Evolutionary conservation across 2,329 filamentous ascomycete genomes (phyloP).

Genomic region (Epichloe sibirici): DNA sequence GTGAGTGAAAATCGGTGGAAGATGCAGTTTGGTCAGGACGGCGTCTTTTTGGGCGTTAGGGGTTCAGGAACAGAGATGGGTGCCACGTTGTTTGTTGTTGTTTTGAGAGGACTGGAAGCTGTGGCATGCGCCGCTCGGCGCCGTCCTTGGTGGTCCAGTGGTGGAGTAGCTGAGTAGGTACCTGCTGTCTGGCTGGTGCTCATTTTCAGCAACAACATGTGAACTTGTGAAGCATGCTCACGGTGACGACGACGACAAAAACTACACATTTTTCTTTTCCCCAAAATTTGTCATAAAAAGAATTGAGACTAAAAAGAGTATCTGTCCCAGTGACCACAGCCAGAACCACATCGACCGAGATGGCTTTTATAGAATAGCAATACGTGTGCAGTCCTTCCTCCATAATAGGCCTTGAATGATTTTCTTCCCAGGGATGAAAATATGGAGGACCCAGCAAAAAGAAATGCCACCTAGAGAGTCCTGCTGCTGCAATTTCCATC

Average conservation of each 20-base stretch:
- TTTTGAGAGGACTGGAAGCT: not conserved
- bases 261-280: not conserved
- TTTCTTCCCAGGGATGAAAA: constrained; percentile 1
- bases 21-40: not conserved
- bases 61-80: not conserved
- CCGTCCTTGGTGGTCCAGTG: not conserved
- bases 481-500: constrained; percentile 15
- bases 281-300: not conserved
- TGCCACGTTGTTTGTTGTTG: not conserved
- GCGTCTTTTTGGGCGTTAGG: not conserved
- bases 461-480: constrained; percentile 9
- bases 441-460: constrained; percentile 19
- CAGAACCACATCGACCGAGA: not conserved
- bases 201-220: not conserved
- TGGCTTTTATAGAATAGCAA: constrained; percentile 2
- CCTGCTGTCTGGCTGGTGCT: too few relatives aligned
- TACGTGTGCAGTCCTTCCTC: not conserved
- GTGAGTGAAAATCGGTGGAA: not conserved
- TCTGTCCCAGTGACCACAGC: not conserved
- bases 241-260: not conserved
- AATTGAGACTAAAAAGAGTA: not conserved
- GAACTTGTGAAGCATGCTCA: not conserved
- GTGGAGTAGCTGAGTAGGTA: too few relatives aligned
- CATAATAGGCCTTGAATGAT: not conserved
- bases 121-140: not conserved